Percentiles rank a stretch among this genome's conserved stretches.
phyloP scores from a whole-genome alignment of 2,329 filamentous ascomycete genomes.

The Cladophialophora exuberans region DNA sequence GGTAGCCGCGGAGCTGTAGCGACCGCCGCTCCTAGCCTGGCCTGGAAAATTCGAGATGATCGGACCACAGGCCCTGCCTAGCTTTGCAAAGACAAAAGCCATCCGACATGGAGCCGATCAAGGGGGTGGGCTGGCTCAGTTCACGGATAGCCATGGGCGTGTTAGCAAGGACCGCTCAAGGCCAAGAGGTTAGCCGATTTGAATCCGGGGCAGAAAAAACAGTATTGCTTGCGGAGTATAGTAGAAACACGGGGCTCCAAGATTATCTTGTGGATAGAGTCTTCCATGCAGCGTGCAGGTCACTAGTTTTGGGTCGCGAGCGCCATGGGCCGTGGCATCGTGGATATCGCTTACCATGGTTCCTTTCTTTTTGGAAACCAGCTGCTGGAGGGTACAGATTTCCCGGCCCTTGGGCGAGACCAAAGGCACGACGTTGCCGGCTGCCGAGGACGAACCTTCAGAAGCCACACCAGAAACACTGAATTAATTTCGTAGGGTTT shows the following conservation, averaged over 20 bases:
- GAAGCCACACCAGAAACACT: not conserved
- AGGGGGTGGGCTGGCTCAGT: conserved; percentile 11
- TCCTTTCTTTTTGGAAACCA: not conserved
- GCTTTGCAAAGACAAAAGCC: conserved; percentile 5
- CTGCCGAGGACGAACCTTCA: conserved; percentile 14
- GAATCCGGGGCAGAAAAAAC: conserved; percentile 16
- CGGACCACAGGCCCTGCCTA: conserved; percentile 9
- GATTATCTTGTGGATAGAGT: not conserved
- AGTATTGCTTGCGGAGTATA: conserved; percentile 8
- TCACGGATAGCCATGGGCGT: conserved; percentile 6
- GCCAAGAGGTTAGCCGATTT: conserved; percentile 16
- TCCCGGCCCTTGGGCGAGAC: too few species aligned
- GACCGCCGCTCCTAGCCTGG: conserved; percentile 16
- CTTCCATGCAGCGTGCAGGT: conserved; percentile 2
- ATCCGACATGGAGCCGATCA: conserved; percentile 24
- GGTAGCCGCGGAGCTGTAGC: conserved; percentile 9
- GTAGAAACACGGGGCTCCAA: conserved; percentile 10
- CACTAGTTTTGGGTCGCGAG: not conserved
- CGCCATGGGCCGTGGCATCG: not conserved
- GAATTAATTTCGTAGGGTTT: too few species aligned
- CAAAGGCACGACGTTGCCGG: too few species aligned
- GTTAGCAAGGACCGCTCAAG: conserved; percentile 3
- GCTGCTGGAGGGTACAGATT: not conserved
- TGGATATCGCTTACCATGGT: conserved; percentile 1
- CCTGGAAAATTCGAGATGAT: conserved; percentile 5